phyloP scores from a whole-genome alignment of 2,329 filamentous ascomycete genomes.

The Aquanectria penicillioides region DNA sequence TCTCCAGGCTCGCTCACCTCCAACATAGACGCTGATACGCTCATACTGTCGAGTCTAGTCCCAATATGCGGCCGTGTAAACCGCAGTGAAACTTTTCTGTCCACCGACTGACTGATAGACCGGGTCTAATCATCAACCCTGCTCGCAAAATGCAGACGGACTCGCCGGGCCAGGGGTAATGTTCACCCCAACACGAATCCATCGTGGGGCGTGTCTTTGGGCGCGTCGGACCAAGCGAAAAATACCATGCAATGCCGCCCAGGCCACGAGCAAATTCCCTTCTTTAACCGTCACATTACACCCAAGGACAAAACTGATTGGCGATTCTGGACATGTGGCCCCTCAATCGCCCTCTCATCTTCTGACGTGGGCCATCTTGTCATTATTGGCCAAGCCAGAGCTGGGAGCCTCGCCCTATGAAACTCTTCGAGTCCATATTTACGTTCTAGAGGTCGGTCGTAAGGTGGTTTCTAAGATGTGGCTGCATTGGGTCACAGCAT shows the following conservation, averaged over 20 bases:
- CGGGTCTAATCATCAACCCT: conserved; percentile 1
- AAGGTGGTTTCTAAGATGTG: conserved; percentile 22
- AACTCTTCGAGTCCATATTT: conserved; percentile 8
- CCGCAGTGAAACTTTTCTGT: conserved; percentile 1
- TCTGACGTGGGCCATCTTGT: neutral
- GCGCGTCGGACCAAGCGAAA: neutral
- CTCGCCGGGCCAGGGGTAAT: neutral
- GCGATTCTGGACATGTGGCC: neutral
- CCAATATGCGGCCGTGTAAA: conserved; percentile 14
- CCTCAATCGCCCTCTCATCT: neutral
- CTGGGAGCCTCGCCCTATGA: conserved; percentile 23
- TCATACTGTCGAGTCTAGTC: conserved; percentile 8
- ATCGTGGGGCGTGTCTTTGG: neutral
- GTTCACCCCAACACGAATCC: neutral
- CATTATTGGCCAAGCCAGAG: conserved; percentile 18
- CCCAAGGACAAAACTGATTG: neutral
- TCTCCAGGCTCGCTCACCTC: conserved; percentile 2
- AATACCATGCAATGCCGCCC: neutral
- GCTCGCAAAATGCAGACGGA: neutral
- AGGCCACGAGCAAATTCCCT: too few species aligned
- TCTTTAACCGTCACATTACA: neutral
- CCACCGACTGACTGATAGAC: conserved; percentile 2
- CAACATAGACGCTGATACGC: conserved; percentile 5
- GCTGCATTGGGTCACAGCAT: conserved; percentile 26
- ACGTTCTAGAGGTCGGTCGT: conserved; percentile 15